phyloP scores from a whole-genome alignment of 2,329 filamentous ascomycete genomes.

The Gyromitra esculenta region DNA sequence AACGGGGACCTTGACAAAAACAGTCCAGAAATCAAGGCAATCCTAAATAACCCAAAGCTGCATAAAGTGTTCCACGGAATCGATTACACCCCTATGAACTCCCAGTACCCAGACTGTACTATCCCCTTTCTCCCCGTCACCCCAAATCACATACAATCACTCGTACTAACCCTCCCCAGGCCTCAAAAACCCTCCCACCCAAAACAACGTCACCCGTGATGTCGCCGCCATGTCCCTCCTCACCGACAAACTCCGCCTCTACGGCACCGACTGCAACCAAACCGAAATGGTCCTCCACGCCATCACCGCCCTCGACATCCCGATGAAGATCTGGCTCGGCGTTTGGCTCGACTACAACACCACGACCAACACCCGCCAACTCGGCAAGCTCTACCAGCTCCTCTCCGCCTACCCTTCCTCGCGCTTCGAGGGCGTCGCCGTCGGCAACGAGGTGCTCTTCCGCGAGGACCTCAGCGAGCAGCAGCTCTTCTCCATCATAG shows the following conservation, averaged over 20 bases:
- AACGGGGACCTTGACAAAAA: slow-evolving; percentile 78
- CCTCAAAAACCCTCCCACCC: slow-evolving; percentile 77
- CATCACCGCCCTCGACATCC: slow-evolving; percentile 76
- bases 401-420: slow-evolving; percentile 73
- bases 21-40: slow-evolving; percentile 79
- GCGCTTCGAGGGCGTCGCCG: slow-evolving; percentile 81
- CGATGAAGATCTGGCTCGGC: slow-evolving; percentile 91
- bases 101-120: slow-evolving; percentile 83
- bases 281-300: slow-evolving; percentile 91
- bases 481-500: slow-evolving; percentile 72
- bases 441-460: slow-evolving; percentile 73
- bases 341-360: slow-evolving; percentile 88
- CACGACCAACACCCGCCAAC: slow-evolving; percentile 84
- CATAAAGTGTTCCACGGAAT: slow-evolving; percentile 96
- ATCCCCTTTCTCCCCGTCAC: not conserved
- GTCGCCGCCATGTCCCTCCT: slow-evolving; percentile 89
- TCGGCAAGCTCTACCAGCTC: slow-evolving; percentile 84
- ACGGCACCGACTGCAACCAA: slow-evolving; percentile 97
- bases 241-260: slow-evolving; percentile 86
- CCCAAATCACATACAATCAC: slow-evolving; percentile 24
- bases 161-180: slow-evolving; percentile 33
- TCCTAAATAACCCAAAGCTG: slow-evolving; percentile 81
- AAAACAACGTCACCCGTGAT: slow-evolving; percentile 94
- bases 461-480: slow-evolving; percentile 75
- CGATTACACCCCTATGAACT: slow-evolving; percentile 92